These are phyloP conservation scores for Pseudoperonospora humuli DNA, from an alignment of 352 stramenopile species.

Conservation along the genomic window DNA sequence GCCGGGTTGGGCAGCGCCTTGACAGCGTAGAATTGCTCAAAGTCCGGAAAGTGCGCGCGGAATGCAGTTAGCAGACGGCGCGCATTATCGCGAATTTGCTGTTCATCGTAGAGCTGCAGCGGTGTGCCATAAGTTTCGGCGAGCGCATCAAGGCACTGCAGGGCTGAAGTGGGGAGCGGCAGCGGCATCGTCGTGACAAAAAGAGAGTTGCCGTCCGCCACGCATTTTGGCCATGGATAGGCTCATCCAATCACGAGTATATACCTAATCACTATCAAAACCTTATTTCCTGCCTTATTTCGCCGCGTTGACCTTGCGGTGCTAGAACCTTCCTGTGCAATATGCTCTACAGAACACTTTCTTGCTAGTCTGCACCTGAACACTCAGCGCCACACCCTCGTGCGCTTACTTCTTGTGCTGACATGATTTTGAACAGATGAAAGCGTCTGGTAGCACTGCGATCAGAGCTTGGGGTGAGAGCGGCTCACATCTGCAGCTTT, in stretches of 20 bases:
- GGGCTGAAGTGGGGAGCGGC: constrained; percentile 31
- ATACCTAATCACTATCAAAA: no score
- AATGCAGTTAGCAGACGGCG: constrained; percentile 63
- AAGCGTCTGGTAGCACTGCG: no score
- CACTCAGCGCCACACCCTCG: no score
- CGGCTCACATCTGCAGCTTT: no score
- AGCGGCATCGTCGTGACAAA: constrained; percentile 36
- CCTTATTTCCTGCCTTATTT: no score
- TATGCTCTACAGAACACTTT: no score
- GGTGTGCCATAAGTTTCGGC: constrained; percentile 72
- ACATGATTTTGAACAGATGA: no score
- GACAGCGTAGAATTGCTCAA: constrained; percentile 85
- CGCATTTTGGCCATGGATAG: constrained; percentile 4
- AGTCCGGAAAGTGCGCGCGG: constrained; percentile 67
- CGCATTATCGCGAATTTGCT: constrained; percentile 76
- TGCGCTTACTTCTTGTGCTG: no score
- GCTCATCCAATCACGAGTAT: constrained; percentile 27
- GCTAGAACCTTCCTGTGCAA: no score
- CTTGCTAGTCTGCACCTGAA: no score
- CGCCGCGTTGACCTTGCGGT: no score
- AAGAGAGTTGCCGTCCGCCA: constrained; percentile 13
- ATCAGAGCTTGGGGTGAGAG: no score
- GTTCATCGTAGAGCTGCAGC: constrained; percentile 85
- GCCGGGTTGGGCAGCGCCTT: constrained; percentile 87
- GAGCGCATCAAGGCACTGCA: constrained; percentile 57